A percentile compares a stretch with the other conserved stretches of the same genome.
Conservation (phyloP, 2,329 filamentous ascomycete species). For the Aspergillus uvarum region DNA sequence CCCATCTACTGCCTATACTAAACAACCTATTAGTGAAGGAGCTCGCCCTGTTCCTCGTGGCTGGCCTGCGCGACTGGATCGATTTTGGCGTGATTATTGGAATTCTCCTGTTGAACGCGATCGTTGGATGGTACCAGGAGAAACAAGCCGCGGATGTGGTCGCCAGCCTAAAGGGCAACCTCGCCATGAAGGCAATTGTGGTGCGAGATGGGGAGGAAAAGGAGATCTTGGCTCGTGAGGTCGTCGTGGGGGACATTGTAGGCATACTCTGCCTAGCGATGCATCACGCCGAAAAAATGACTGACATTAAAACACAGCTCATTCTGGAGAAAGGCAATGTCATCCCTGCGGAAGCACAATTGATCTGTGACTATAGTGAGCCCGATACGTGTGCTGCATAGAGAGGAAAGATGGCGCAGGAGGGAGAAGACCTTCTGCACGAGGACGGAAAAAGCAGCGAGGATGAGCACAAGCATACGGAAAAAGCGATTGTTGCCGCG, state of each 20-base stretch:
- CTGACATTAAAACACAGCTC: background rate
- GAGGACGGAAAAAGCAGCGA: too few relatives aligned
- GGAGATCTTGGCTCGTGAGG: constrained; percentile 67
- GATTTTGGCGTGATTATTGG: constrained; percentile 76
- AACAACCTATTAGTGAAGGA: constrained; percentile 59
- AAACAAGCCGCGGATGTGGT: constrained; percentile 78
- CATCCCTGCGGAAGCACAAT: constrained; percentile 66
- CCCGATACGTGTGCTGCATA: constrained; percentile 68
- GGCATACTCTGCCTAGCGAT: constrained; percentile 30
- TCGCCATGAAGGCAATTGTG: constrained; percentile 69
- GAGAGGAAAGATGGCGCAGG: constrained; percentile 59
- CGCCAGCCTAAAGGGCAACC: constrained; percentile 73
- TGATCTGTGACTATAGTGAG: constrained; percentile 70
- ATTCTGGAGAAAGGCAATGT: constrained; percentile 63
- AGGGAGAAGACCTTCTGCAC: constrained; percentile 7
- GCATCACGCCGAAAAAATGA: too few relatives aligned
- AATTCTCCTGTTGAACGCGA: constrained; percentile 71
- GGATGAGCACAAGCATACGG: too few relatives aligned
- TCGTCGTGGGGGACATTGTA: constrained; percentile 75
- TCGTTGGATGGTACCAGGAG: constrained; percentile 78
- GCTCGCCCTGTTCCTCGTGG: constrained; percentile 69
- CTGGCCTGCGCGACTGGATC: constrained; percentile 72
- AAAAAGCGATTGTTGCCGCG: constrained; percentile 47
- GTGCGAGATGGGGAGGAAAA: constrained; percentile 66
- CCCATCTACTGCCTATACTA: too few relatives aligned